Base-by-base conservation (phyloP, 2,329 filamentous ascomycete species). In the Beauveria scarabaeidicola region DNA sequence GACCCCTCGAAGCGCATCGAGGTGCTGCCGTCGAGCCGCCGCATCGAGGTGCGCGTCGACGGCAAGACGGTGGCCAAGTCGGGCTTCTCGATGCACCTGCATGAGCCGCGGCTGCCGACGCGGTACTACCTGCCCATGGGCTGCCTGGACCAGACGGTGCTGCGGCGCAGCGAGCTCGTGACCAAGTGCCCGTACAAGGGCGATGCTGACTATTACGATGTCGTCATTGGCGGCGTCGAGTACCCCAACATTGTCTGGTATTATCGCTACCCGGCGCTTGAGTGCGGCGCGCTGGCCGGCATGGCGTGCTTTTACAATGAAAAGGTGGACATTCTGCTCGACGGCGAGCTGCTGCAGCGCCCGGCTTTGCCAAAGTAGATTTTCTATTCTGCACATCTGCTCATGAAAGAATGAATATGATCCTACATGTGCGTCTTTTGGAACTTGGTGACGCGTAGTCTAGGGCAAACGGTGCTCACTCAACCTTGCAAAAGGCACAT, bases 121-220 rank as follows among this genome's bases (percentile, higher is more conserved):
- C 75, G 86, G 1, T 86, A 81, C 66, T 88, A 88, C 65, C 63
- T 86, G 2, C 80, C 84, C 0, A 70, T 79, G 0, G 80, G 80
- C 0, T 70, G 76, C 3, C 74, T 86, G 1, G 76, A 80, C 43
- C 70, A 69, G 43, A 64, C 69, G 3, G 63, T 77, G 7, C 70
- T 87, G 10, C 69, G 70, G 0, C 74, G 75, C 7, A 87, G 82
- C 64, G 67, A 72, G 1, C 81, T 80, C 0, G 69, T 67, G n/a
- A 85, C 82, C 0, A 71, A 74, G 56, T 89, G 86, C 68, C 86
- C 86, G 2, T 89, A 89, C 65, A 89, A 89, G 67, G 86, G 86
- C 1, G 77, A 80, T 58, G 85, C 85, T 0, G 76, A 81, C 59
- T 89, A 87, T 61, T 87, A 86, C 63, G 64, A 82, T 58, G 71